Percentiles rank a stretch among this genome's conserved stretches.
Evolutionary conservation across 1,139 yeast genomes (phyloP).

Genomic region (Eremothecium gossypii): DNA sequence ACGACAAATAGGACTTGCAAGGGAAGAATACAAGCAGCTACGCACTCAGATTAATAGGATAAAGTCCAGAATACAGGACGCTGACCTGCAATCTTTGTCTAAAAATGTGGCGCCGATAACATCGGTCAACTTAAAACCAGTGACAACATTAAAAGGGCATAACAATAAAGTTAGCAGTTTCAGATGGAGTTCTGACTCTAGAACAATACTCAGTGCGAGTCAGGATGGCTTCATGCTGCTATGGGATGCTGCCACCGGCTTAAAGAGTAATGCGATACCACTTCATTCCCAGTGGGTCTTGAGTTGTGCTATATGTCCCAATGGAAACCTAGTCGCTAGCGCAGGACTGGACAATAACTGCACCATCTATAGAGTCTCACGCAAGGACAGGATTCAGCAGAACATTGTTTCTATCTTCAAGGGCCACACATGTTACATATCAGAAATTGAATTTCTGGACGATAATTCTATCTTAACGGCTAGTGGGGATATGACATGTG

Average conservation of each 20-base stretch:
- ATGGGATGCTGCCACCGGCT: constrained; percentile 75
- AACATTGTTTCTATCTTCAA: constrained; percentile 48
- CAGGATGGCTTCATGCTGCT: constrained; percentile 81
- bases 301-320: constrained; percentile 64
- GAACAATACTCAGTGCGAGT: constrained; percentile 57
- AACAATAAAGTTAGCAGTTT: constrained; percentile 62
- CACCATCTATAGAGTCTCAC: constrained; percentile 51
- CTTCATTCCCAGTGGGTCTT: constrained; percentile 73
- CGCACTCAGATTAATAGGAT: constrained; percentile 42
- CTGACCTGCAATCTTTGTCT: constrained; percentile 37
- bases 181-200: constrained; percentile 59
- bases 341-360: constrained; percentile 81
- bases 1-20: constrained; percentile 32
- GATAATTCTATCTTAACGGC: constrained; percentile 53
- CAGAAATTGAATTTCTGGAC: constrained; percentile 60
- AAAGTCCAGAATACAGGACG: constrained; percentile 38
- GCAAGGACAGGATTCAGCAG: constrained; percentile 33
- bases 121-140: constrained; percentile 30
- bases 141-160: constrained; percentile 55
- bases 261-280: constrained; percentile 60
- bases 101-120: constrained; percentile 22
- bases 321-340: constrained; percentile 56
- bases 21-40: constrained; percentile 39
- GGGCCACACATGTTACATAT: constrained; percentile 78
- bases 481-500: constrained; percentile 78